Evolutionary conservation across 73 alveolate genomes (phyloP), one percentile per base, ranked within the genome.

Genomic region (Paramecium primaurelia): DNA sequence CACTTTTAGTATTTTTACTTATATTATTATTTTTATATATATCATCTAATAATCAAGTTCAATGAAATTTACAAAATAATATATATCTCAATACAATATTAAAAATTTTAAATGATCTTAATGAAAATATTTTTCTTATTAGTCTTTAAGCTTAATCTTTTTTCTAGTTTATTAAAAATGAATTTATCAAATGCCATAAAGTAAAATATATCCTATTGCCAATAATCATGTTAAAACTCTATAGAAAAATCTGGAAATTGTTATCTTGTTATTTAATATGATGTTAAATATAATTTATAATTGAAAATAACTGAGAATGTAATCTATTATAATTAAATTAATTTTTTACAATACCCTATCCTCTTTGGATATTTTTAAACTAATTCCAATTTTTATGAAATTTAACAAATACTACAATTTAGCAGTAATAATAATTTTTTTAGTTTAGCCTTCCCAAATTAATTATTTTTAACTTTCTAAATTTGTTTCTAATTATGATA

Each of bases 311-410:
- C 77, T 1, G 77, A 45, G 22, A 44, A 4, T 1, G 77, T 59
- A 59, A 59, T 59, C 77, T 59, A 26, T 16, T 2, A 3, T 59
- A 26, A 59, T 14, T 59, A 40, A 20, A 20, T 20, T 59, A 26
- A 22, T 59, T 8, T 7, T 26, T 26, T 59, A 59, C 77, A 59
- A 59, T 59, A 8, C 22, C 77, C 20, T 59, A 30, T 22, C 77
- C 92, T 73, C 92, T 89, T 71, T 89, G 91, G 92, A 71, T 71
- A 89, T 47, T 88, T 75, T 69, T 69, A 88, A 89, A 11, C 80
- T 18, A 4, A 4, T 89, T 89, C 40, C 71, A 28, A 44, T 37
- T 89, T 71, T 89, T 89, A 7, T 20, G 28, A 14, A 71, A 45
- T 14, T 80, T 49, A 10, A 80, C 18, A 45, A 45, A 14, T 0